These are phyloP conservation scores for Metarhizium sp. DNA, from an alignment of 2,329 filamentous ascomycete species.

Conservation along the genomic window DNA sequence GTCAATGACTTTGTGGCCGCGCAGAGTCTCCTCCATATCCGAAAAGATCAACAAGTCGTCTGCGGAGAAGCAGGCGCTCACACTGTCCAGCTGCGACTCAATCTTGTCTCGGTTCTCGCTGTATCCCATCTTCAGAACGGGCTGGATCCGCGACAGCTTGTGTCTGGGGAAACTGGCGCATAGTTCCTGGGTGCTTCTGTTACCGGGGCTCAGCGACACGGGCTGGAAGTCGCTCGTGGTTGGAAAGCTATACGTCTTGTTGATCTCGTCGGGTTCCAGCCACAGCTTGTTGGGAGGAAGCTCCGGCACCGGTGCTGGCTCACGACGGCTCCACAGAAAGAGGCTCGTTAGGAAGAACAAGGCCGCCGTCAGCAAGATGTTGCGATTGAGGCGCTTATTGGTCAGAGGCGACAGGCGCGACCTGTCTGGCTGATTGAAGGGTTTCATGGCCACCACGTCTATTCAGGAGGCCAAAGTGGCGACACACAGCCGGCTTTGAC, in stretches of 20 bases:
- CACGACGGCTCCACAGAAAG: neutral
- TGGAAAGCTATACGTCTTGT: conserved; percentile 17
- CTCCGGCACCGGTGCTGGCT: neutral
- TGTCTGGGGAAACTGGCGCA: conserved; percentile 22
- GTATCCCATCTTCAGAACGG: conserved; percentile 24
- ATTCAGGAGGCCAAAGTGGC: neutral
- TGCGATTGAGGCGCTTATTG: conserved; percentile 23
- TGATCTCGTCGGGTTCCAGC: neutral
- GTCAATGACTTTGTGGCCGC: conserved; percentile 32
- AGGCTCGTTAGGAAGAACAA: conserved; percentile 12
- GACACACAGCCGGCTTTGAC: neutral
- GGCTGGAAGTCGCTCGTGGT: conserved; percentile 21
- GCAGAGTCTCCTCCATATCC: conserved; percentile 36
- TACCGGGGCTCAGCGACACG: conserved; percentile 13
- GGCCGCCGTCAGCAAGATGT: conserved; percentile 15
- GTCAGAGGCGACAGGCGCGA: conserved; percentile 7
- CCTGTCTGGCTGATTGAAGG: neutral
- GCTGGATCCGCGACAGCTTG: conserved; percentile 20
- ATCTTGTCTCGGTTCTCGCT: conserved; percentile 12
- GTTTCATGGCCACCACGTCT: neutral
- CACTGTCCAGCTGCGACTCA: conserved; percentile 37
- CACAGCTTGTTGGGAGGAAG: neutral
- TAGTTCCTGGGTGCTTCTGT: conserved; percentile 17
- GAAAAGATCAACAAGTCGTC: conserved; percentile 37
- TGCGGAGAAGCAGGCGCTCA: conserved; percentile 38